Percentiles rank a stretch among this genome's conserved stretches.
Conservation (phyloP, 495 filamentous ascomycete genomes). For the Achaetomiella virescens region DNA sequence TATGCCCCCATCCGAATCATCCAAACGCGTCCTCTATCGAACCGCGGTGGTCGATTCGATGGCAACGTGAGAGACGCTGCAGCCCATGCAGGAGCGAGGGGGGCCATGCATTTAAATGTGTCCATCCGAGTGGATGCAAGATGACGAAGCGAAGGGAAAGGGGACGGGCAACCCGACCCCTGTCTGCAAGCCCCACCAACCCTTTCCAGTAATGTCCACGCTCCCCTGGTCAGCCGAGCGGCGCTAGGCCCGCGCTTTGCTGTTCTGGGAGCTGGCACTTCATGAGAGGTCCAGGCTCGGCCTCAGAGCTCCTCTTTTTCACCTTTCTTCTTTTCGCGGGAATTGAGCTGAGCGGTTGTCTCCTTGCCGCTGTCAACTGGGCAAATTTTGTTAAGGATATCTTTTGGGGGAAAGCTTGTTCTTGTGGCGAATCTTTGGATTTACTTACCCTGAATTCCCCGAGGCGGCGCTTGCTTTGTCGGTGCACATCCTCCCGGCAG, state of each 20-base stretch:
- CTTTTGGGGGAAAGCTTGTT: too few species aligned
- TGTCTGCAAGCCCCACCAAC: not conserved
- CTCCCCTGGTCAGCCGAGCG: not conserved
- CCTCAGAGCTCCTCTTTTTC: slow-evolving; percentile 8
- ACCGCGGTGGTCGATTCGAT: slow-evolving; percentile 8
- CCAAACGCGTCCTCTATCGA: not conserved
- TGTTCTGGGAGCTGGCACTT: not conserved
- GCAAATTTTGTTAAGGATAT: not conserved
- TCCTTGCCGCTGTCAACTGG: not conserved
- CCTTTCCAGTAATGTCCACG: not conserved
- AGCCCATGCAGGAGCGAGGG: not conserved
- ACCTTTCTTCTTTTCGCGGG: not conserved
- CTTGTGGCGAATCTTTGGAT: too few species aligned
- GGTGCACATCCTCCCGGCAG: not conserved
- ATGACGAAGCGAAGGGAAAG: not conserved
- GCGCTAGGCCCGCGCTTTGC: slow-evolving; percentile 2
- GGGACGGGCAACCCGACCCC: not conserved
- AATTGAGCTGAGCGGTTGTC: slow-evolving; percentile 2
- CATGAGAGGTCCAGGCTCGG: slow-evolving; percentile 6
- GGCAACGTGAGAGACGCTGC: not conserved
- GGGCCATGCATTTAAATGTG: too few species aligned
- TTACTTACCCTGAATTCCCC: too few species aligned
- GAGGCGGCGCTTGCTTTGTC: too few species aligned
- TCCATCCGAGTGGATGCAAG: not conserved
- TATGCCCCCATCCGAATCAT: not conserved